These are phyloP conservation scores for Verticillium longisporum DNA, from an alignment of 2,329 filamentous ascomycete genomes.

Conservation along the genomic window DNA sequence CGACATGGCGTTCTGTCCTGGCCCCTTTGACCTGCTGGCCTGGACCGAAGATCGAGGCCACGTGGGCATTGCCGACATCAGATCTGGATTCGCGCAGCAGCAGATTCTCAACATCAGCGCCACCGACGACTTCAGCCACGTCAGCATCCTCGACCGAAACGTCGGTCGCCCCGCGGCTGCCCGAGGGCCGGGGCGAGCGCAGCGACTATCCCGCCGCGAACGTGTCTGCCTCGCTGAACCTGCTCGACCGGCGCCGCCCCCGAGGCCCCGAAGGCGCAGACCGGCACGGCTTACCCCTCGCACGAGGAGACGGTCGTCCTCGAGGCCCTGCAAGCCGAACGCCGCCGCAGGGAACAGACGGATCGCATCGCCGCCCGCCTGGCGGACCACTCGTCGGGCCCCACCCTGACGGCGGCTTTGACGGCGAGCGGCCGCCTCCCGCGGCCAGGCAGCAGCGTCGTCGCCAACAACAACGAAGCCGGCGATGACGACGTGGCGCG, in stretches of 20 bases:
- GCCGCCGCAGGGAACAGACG: constrained; percentile 39
- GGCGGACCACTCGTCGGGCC: constrained; percentile 4
- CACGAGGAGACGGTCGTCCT: constrained; percentile 49
- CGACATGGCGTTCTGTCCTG: constrained; percentile 87
- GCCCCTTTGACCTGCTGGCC: constrained; percentile 81
- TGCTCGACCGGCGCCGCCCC: constrained; percentile 15
- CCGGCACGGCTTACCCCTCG: constrained; percentile 26
- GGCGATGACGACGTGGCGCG: constrained; percentile 15
- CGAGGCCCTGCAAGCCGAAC: constrained; percentile 47
- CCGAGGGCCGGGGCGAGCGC: constrained; percentile 40
- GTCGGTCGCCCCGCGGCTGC: constrained; percentile 46
- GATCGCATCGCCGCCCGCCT: constrained; percentile 9
- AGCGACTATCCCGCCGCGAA: constrained; percentile 23
- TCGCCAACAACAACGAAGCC: no score
- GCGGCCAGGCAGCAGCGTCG: constrained; percentile 2
- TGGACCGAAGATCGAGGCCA: constrained; percentile 87
- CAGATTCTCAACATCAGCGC: constrained; percentile 62
- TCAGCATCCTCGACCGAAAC: constrained; percentile 49
- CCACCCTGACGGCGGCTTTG: not conserved
- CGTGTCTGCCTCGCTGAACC: constrained; percentile 23
- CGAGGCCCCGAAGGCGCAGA: constrained; percentile 2
- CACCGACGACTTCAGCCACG: constrained; percentile 48
- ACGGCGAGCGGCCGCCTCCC: not conserved
- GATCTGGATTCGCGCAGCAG: constrained; percentile 57
- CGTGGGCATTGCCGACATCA: constrained; percentile 67